A percentile compares a stretch with the other conserved stretches of the same genome.
phyloP scores from a whole-genome alignment of 1,284 basidiomycete genomes.

The Puccinia novopanici region DNA sequence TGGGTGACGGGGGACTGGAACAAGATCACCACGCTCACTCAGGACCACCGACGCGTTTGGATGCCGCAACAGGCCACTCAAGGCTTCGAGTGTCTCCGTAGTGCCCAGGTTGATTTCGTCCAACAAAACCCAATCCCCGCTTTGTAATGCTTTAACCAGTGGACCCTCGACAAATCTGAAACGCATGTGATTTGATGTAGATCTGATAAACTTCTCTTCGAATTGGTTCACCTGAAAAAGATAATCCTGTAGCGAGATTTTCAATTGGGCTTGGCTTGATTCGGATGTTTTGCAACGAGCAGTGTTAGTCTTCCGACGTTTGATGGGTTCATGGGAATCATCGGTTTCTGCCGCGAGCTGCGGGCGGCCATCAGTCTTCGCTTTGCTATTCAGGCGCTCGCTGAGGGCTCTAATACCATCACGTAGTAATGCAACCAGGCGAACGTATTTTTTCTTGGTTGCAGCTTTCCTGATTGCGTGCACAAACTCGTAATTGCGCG shows the following conservation, averaged over 20 bases:
- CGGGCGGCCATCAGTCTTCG: neutral
- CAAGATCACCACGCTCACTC: constrained; percentile 89
- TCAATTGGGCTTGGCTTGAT: neutral
- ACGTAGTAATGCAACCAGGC: constrained; percentile 38
- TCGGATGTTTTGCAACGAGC: neutral
- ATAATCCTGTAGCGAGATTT: constrained; percentile 65
- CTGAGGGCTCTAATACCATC: constrained; percentile 37
- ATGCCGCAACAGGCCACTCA: too few relatives aligned
- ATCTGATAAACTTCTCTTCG: too few relatives aligned
- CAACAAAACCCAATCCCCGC: too few relatives aligned
- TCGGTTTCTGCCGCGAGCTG: neutral
- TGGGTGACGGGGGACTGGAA: constrained; percentile 85
- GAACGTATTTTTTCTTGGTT: constrained; percentile 38
- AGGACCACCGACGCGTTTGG: constrained; percentile 87
- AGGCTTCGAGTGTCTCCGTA: too few relatives aligned
- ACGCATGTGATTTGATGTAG: too few relatives aligned
- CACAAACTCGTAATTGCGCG: constrained; percentile 81
- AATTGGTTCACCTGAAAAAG: constrained; percentile 67
- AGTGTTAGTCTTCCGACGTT: constrained; percentile 17
- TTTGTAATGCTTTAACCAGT: too few relatives aligned
- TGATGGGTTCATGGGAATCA: neutral
- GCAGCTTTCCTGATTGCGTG: constrained; percentile 40
- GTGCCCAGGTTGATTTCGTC: too few relatives aligned
- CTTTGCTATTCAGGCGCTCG: too few relatives aligned
- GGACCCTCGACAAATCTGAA: too few relatives aligned